Percentiles rank a stretch among this genome's conserved stretches.
These are phyloP conservation scores for Metarhizium guizhouense DNA, from an alignment of 2,329 filamentous ascomycete species.

Conservation along the genomic window DNA sequence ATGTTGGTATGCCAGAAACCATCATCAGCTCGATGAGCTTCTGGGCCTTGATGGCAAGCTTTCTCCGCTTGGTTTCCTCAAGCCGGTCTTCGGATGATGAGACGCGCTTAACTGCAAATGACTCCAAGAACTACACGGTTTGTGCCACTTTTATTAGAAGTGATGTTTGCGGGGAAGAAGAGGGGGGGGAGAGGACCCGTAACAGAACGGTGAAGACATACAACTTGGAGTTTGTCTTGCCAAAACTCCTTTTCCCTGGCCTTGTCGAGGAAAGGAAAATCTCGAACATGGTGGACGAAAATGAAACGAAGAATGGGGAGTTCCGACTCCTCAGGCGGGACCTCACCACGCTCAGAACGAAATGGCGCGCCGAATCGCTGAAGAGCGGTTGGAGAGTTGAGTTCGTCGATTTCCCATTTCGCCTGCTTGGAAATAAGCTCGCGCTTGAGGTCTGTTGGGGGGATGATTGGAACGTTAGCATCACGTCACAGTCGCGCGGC, in stretches of 20 bases:
- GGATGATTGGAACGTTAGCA: slow-evolving; percentile 11
- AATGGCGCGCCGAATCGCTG: slow-evolving; percentile 95
- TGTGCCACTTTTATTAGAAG: not conserved
- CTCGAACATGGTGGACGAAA: slow-evolving; percentile 94
- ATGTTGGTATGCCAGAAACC: slow-evolving; percentile 93
- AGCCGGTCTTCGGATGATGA: slow-evolving; percentile 93
- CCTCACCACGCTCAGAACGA: slow-evolving; percentile 83
- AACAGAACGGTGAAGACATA: slow-evolving; percentile 36
- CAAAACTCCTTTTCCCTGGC: slow-evolving; percentile 98
- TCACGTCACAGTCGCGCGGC: not conserved
- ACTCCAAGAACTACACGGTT: slow-evolving; percentile 71
- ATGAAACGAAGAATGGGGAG: slow-evolving; percentile 91
- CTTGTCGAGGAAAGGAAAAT: slow-evolving; percentile 96
- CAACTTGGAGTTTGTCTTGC: slow-evolving; percentile 94
- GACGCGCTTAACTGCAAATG: slow-evolving; percentile 93
- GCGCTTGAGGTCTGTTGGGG: slow-evolving; percentile 72
- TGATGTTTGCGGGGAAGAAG: not conserved
- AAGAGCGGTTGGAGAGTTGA: slow-evolving; percentile 89
- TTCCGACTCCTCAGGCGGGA: slow-evolving; percentile 87
- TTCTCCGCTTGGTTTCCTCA: slow-evolving; percentile 90
- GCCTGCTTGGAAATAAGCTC: slow-evolving; percentile 90
- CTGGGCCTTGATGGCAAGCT: slow-evolving; percentile 84
- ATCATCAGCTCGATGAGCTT: slow-evolving; percentile 99
- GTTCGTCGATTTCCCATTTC: slow-evolving; percentile 79
- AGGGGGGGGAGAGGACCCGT: not conserved